Conservation (phyloP, 495 filamentous ascomycete species). For the Aspergillus haitiensis region DNA sequence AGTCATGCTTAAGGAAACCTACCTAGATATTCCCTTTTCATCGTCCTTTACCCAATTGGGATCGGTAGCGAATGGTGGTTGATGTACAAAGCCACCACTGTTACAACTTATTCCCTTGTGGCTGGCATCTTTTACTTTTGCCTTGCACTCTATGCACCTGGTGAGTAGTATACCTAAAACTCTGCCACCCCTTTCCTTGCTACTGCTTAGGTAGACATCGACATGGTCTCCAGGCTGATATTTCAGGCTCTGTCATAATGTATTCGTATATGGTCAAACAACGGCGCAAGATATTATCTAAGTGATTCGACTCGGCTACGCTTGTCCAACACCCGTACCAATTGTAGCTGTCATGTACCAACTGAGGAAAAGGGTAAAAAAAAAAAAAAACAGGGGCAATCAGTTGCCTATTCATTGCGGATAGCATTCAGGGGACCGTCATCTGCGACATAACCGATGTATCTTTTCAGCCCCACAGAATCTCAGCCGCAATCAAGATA, state of each 20-base stretch:
- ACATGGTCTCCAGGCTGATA: background rate
- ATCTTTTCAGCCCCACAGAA: background rate
- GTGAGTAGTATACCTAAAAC: constrained; percentile 45
- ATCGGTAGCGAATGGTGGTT: constrained; percentile 53
- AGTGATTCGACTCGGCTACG: background rate
- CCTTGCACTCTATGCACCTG: constrained; percentile 67
- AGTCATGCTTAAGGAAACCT: background rate
- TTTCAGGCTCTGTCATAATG: constrained; percentile 69
- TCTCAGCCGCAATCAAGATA: background rate
- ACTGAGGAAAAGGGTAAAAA: no score
- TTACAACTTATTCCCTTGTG: constrained; percentile 26
- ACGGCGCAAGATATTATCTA: constrained; percentile 55
- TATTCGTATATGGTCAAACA: constrained; percentile 83
- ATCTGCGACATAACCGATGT: background rate
- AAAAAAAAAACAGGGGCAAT: no score
- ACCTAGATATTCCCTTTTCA: constrained; percentile 52
- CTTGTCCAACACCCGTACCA: no score
- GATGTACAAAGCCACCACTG: constrained; percentile 40
- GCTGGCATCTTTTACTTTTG: constrained; percentile 42
- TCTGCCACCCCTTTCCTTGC: no score
- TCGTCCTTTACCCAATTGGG: constrained; percentile 55
- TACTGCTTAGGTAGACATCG: background rate
- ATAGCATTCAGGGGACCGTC: background rate
- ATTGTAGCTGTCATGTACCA: no score
- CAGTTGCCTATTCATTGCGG: background rate